Conservation (phyloP, 768 basidiomycete genomes). For the Russula sp. region DNA sequence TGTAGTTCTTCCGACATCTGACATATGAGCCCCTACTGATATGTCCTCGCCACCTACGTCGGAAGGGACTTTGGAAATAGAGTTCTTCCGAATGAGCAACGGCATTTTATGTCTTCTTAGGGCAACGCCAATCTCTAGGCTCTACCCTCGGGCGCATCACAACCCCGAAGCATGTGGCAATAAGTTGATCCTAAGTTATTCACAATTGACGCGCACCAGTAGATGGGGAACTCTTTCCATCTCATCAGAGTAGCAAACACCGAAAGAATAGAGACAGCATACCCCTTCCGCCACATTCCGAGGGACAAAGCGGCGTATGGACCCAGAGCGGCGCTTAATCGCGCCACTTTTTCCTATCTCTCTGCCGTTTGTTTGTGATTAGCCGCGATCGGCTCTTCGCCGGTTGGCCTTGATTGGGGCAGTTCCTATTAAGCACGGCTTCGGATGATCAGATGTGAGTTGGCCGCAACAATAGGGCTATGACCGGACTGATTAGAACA, state of each 20-base stretch:
- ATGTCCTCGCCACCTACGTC: neutral
- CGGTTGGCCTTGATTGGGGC: neutral
- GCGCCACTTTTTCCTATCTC: neutral
- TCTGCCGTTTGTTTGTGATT: neutral
- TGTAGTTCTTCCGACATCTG: neutral
- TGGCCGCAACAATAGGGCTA: neutral
- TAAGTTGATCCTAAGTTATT: neutral
- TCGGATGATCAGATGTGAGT: slow-evolving; percentile 15
- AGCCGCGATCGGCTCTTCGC: slow-evolving; percentile 16
- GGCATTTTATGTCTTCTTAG: slow-evolving; percentile 2
- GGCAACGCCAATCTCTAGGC: slow-evolving; percentile 10
- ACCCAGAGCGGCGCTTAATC: neutral
- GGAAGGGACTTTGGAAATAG: neutral
- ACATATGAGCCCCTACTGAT: slow-evolving; percentile 2
- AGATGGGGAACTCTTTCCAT: neutral
- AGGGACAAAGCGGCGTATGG: neutral
- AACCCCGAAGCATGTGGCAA: slow-evolving; percentile 3
- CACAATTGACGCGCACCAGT: neutral
- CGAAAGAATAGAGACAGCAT: neutral
- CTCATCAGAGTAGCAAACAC: neutral
- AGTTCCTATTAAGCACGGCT: slow-evolving; percentile 8
- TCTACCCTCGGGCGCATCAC: neutral
- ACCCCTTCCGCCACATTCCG: neutral
- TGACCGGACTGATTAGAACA: slow-evolving; percentile 3
- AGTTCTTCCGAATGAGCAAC: slow-evolving; percentile 8